Percentiles rank a stretch among this genome's conserved stretches.
Conservation (phyloP, 495 filamentous ascomycete species). For the Lasiosphaeriaceae sp. region DNA sequence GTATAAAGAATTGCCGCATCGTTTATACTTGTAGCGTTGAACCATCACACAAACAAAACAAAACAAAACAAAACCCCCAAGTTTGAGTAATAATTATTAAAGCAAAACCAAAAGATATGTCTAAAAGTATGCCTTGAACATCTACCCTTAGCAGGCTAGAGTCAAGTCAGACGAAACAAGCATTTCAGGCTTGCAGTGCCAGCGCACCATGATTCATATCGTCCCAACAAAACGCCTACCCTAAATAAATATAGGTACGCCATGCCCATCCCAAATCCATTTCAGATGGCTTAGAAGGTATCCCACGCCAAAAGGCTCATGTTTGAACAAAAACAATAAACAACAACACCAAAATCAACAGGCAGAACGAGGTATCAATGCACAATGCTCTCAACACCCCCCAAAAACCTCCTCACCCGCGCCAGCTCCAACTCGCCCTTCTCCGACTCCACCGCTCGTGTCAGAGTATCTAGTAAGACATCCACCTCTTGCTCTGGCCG, state of each 20-base stretch:
- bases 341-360: not conserved
- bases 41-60: not conserved
- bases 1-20: not conserved
- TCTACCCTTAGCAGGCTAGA: too few species aligned
- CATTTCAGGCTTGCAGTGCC: not conserved
- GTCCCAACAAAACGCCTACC: not conserved
- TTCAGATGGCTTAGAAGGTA: not conserved
- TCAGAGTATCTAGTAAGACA: slow-evolving; percentile 54
- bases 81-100: too few species aligned
- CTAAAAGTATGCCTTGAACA: too few species aligned
- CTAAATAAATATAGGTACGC: not conserved
- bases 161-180: too few species aligned
- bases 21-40: not conserved
- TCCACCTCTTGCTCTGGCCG: slow-evolving; percentile 63
- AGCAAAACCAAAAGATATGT: too few species aligned
- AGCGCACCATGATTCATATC: not conserved
- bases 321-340: not conserved
- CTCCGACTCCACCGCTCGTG: slow-evolving; percentile 72
- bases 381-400: slow-evolving; percentile 57
- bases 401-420: slow-evolving; percentile 67
- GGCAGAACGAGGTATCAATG: slow-evolving; percentile 16
- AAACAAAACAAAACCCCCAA: not conserved
- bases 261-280: not conserved
- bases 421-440: slow-evolving; percentile 63
- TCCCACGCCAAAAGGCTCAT: not conserved